Evolutionary conservation across 2,329 filamentous ascomycete species (phyloP).

Genomic region (Dothiorella sarmentorum): DNA sequence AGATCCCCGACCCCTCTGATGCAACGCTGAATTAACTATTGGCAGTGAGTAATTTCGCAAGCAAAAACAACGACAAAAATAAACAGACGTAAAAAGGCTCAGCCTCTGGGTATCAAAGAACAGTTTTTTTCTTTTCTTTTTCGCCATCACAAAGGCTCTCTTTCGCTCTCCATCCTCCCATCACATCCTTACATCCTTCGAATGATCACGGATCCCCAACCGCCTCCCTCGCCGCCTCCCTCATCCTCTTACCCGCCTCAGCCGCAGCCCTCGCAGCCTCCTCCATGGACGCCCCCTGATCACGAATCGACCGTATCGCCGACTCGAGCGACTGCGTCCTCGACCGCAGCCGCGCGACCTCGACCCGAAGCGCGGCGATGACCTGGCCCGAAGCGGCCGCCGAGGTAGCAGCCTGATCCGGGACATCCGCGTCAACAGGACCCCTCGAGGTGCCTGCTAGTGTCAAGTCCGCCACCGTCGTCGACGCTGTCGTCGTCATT

Average conservation of each 20-base stretch:
- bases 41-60: neutral
- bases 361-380: constrained; percentile 31
- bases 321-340: constrained; percentile 29
- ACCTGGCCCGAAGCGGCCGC: constrained; percentile 23
- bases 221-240: constrained; percentile 22
- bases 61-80: neutral
- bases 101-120: constrained; percentile 14
- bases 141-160: neutral
- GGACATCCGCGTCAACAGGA: neutral
- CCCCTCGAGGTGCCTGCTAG: neutral
- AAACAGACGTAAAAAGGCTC: neutral
- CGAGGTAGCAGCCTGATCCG: neutral
- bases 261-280: constrained; percentile 27
- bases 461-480: no score
- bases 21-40: neutral
- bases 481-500: no score
- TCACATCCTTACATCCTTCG: neutral
- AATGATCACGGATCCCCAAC: constrained; percentile 15
- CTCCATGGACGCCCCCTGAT: constrained; percentile 31
- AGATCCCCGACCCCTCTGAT: neutral
- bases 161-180: no score
- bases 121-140: constrained; percentile 11
- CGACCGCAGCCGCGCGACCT: constrained; percentile 30
- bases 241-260: constrained; percentile 29
- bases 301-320: constrained; percentile 28